phyloP scores from a whole-genome alignment of 495 filamentous ascomycete species.

The Chlorociboria aeruginascens region DNA sequence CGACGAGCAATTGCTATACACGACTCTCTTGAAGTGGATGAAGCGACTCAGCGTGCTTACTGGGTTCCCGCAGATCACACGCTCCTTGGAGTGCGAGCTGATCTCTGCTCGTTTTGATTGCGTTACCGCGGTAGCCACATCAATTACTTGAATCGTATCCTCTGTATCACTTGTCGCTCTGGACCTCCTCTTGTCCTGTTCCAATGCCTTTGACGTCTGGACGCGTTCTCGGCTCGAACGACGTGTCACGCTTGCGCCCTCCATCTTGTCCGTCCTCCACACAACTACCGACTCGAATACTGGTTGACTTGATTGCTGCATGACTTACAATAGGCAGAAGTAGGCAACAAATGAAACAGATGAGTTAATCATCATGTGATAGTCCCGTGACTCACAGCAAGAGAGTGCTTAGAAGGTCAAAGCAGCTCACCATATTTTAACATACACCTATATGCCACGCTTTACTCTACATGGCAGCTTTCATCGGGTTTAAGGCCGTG shows the following conservation, averaged over 20 bases:
- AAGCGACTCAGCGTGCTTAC: slow-evolving; percentile 23
- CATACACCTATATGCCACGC: no score
- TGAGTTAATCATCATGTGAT: no score
- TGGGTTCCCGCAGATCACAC: slow-evolving; percentile 21
- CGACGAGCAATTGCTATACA: slow-evolving; percentile 22
- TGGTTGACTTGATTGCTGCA: no score
- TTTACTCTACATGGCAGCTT: no score
- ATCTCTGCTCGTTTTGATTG: slow-evolving; percentile 6
- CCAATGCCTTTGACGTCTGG: slow-evolving; percentile 5
- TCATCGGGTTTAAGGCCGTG: no score
- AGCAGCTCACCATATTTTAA: no score
- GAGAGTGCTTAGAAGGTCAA: no score
- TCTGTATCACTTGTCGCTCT: slow-evolving; percentile 5
- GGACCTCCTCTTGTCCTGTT: slow-evolving; percentile 1
- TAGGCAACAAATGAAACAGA: no score
- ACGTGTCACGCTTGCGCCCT: slow-evolving; percentile 4
- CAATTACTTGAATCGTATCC: slow-evolving; percentile 5
- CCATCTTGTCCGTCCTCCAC: slow-evolving; percentile 1
- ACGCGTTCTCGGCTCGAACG: slow-evolving; percentile 9
- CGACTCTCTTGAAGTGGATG: slow-evolving; percentile 23
- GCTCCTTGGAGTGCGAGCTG: slow-evolving; percentile 4
- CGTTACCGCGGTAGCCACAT: neutral
- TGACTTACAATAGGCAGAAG: no score
- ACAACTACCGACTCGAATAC: no score
- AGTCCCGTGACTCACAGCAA: no score